These are phyloP conservation scores for Aspergillus wentii DNA, from an alignment of 495 filamentous ascomycete species.

Conservation along the genomic window DNA sequence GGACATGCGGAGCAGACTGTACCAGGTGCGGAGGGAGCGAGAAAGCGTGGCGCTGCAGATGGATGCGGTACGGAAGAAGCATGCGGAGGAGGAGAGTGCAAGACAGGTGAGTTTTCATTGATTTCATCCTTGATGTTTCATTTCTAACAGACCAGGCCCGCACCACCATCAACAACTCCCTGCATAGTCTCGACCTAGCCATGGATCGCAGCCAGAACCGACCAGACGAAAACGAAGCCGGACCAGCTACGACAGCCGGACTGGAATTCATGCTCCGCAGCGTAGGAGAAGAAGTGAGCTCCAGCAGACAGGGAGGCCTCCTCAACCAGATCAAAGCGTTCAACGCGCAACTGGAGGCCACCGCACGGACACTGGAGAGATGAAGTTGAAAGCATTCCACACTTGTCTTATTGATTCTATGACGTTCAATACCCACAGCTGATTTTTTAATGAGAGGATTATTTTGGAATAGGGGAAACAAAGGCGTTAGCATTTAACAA, in stretches of 20 bases:
- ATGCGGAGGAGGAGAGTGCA: conserved; percentile 37
- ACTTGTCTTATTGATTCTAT: conserved; percentile 1
- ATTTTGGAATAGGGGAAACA: too few relatives aligned
- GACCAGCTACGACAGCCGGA: conserved; percentile 24
- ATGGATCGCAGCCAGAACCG: conserved; percentile 38
- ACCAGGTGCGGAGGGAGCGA: conserved; percentile 57
- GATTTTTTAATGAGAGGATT: too few relatives aligned
- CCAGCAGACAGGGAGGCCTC: conserved; percentile 35
- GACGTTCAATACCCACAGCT: neutral
- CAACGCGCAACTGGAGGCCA: conserved; percentile 39
- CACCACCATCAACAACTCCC: conserved; percentile 40
- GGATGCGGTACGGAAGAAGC: conserved; percentile 61
- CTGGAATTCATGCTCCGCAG: conserved; percentile 40
- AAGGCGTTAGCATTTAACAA: too few relatives aligned
- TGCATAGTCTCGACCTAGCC: conserved; percentile 40
- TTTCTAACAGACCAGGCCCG: conserved; percentile 18
- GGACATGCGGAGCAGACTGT: conserved; percentile 57
- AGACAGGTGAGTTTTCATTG: conserved; percentile 25
- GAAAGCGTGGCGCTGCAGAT: conserved; percentile 63
- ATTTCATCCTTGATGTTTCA: conserved; percentile 1
- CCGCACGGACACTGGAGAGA: conserved; percentile 27
- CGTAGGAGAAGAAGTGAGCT: conserved; percentile 38
- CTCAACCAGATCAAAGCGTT: conserved; percentile 38
- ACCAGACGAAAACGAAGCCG: conserved; percentile 6
- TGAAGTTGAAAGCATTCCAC: conserved; percentile 5